A percentile compares a stretch with the other conserved stretches of the same genome.
phyloP scores from a whole-genome alignment of 345 rosid species.

The Syzygium aqueum region DNA sequence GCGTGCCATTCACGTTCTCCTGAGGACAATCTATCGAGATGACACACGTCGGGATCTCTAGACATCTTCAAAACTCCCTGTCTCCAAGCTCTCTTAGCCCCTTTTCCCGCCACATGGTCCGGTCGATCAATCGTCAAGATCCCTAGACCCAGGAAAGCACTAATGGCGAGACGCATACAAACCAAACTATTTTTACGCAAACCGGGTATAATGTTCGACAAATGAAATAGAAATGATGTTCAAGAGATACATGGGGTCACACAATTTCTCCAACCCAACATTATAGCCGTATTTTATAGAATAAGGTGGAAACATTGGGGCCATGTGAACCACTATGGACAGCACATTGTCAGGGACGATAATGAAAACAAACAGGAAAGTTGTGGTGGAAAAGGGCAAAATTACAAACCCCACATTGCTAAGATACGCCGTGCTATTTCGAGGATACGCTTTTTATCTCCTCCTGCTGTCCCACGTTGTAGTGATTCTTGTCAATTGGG shows the following conservation, averaged over 20 bases:
- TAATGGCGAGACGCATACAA: accelerated
- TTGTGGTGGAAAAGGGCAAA: not conserved
- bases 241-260: not conserved
- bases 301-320: too few species aligned
- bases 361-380: not conserved
- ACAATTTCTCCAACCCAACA: not conserved
- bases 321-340: not conserved
- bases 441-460: not conserved
- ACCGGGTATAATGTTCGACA: too few species aligned
- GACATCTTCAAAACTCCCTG: accelerated
- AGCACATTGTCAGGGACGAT: not conserved
- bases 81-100: too few species aligned
- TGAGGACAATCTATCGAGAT: not conserved
- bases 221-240: too few species aligned
- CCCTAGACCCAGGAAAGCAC: not conserved
- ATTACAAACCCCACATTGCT: not conserved
- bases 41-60: not conserved
- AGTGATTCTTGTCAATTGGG: not conserved
- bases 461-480: not conserved
- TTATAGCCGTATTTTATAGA: not conserved
- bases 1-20: not conserved
- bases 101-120: not conserved
- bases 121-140: not conserved
- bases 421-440: not conserved
- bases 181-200: not conserved